Evolutionary conservation across 331 rosid species (phyloP), one percentile per base, ranked within the genome.

Genomic region (Acacia pycnantha): DNA sequence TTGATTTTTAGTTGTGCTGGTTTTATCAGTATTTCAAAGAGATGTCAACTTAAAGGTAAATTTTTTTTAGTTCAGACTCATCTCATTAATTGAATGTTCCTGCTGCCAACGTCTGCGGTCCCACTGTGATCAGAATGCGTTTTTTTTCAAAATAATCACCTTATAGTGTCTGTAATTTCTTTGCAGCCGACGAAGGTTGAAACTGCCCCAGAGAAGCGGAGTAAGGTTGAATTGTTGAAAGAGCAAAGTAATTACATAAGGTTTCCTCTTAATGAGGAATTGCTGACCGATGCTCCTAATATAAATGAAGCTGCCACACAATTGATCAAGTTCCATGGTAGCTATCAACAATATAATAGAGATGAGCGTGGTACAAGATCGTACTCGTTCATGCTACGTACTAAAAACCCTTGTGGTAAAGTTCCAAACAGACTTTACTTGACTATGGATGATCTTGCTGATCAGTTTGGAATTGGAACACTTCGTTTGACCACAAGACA

Each of bases 381-480:
- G 43, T 94, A 96, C 85, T 94, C 98, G 0, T 96, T 96, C 74
- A 96, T 96, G 99, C 93, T 96, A 64, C 97, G 99, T 11, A 96
- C 99, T 2, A 94, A 96, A 87, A 96, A 94, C 79, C 98, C 99
- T 10, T 91, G 95, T 50, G 99, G 99, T 41, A 94, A 94, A 86
- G 99, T 96, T 74, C 78, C 99, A 4, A 96, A 94, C 75, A 81
- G 81, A 44, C 94, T 96, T 37, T 96, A 96, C 91, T 83, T 94
- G 89, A 96, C 99, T 21, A 94, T 96, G 98, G 97, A 96, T 62
- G 99, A 96, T 85, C 99, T 96, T 65, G 99, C 99, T 0, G 98
- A 96, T 80, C 98, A 94, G 83, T 94, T 96, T 88, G 99, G 99
- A 41, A 94, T 96, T 35, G 98, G 97, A 68, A 96, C 99, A 2